Evolutionary conservation across 371 early-diverging fungal genomes (phyloP), one percentile per base, ranked within the genome.

Genomic region (Zychaea mexicana): DNA sequence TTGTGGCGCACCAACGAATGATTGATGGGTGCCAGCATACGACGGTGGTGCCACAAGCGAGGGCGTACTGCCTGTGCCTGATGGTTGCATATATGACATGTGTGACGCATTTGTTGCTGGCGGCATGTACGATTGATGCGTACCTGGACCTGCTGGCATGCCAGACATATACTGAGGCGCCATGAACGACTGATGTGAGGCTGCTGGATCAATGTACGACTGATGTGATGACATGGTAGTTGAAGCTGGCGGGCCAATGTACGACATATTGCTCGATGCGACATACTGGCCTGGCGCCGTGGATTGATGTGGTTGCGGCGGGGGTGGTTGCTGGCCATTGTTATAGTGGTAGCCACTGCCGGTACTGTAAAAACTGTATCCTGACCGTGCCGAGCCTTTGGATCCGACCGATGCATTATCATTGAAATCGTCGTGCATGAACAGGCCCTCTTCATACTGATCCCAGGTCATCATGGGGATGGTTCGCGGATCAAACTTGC

Each of bases 381-480:
- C 80, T 3, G 80, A 69, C 0, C 64, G 54, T 10, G 56, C 73
- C n/a, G n/a, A n/a, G n/a, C n/a, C n/a, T n/a, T n/a, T n/a, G 17
- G 68, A 65, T 27, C 64, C 65, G n/a, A 60, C 57, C 2, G 76
- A 75, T 30, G 64, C 68, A 49, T 61, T 57, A 46, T 69, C 62
- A 52, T 63, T 39, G 33, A 60, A 30, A 38, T 56, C 71, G 0
- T 73, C 74, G n/a, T 42, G 42, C 42, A 36, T 62, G 33, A 62
- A 83, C 55, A 85, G 64, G 22, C 81, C 79, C 63, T 82, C 79
- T 65, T 93, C 96, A 61, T 95, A 96, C 52, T 96, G 95, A 33
- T 89, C 82, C 96, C 96, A 97, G 49, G 90, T 91, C 86, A 89
- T 91, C 61, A 87, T 79, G 2, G 84, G 87, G 49, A 87, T 79